Evolutionary conservation across 1,284 basidiomycete genomes (phyloP).

Genomic region (Laetiporus sulphureus): DNA sequence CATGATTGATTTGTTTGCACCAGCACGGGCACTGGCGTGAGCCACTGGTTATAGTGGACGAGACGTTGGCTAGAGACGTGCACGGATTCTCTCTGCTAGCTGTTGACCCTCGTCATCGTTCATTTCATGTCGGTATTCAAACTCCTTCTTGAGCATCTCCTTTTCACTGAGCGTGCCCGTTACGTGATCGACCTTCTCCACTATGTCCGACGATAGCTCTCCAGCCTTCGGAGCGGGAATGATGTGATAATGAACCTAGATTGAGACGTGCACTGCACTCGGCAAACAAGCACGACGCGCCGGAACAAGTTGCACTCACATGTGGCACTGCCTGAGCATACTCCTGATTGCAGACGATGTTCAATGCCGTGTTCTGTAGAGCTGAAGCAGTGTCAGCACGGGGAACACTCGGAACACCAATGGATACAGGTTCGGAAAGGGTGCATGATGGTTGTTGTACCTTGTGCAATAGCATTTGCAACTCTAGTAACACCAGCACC

Average conservation of each 20-base stretch:
- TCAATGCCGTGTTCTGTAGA: conserved; percentile 57
- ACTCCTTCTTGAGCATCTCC: conserved; percentile 54
- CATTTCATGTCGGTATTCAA: conserved; percentile 46
- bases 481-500: conserved; percentile 56
- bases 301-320: conserved; percentile 33
- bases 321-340: conserved; percentile 80
- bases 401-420: too few species aligned
- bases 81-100: too few species aligned
- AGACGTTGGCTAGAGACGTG: too few species aligned
- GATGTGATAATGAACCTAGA: conserved; percentile 73
- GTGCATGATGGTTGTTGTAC: conserved; percentile 25
- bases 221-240: conserved; percentile 60
- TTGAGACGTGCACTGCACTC: background rate
- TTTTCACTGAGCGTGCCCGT: conserved; percentile 31
- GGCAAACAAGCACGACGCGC: background rate
- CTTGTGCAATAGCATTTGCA: conserved; percentile 54
- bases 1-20: too few species aligned
- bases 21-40: too few species aligned
- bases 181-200: conserved; percentile 13
- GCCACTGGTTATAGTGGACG: too few species aligned
- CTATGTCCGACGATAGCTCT: conserved; percentile 7
- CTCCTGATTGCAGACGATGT: conserved; percentile 75
- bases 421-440: too few species aligned
- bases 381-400: conserved; percentile 32
- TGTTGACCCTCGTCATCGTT: too few species aligned